Evolutionary conservation across 2,329 filamentous ascomycete species (phyloP).

Genomic region (Botryotinia globosa): DNA sequence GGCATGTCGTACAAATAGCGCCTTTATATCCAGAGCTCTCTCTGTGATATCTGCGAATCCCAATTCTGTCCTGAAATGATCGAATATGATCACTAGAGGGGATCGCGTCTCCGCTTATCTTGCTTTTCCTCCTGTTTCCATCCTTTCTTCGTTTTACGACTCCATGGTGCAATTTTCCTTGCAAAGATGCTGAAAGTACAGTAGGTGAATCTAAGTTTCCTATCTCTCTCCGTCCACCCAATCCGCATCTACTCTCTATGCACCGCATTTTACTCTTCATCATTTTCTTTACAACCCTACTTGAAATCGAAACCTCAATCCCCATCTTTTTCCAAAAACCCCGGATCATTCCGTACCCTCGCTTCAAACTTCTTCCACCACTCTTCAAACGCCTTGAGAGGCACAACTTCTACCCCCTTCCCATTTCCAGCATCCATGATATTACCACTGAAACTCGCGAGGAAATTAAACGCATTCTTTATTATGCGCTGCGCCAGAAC

Average conservation of each 20-base stretch:
- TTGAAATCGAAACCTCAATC: slow-evolving; percentile 23
- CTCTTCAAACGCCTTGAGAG: slow-evolving; percentile 90
- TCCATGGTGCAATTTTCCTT: background rate
- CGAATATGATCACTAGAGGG: background rate
- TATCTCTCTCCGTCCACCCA: background rate
- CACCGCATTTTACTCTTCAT: too few relatives aligned
- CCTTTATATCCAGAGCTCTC: background rate
- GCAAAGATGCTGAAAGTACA: background rate
- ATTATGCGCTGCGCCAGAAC: slow-evolving; percentile 90
- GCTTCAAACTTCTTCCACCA: slow-evolving; percentile 98
- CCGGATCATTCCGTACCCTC: slow-evolving; percentile 78
- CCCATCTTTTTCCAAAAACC: slow-evolving; percentile 70
- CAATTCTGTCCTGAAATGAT: background rate
- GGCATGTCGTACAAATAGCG: background rate
- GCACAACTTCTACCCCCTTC: slow-evolving; percentile 77
- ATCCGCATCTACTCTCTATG: background rate
- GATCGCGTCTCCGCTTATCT: background rate
- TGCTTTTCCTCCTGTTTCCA: background rate
- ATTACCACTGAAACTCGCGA: slow-evolving; percentile 77
- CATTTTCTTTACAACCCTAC: background rate
- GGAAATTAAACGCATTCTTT: slow-evolving; percentile 94
- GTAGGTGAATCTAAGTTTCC: background rate
- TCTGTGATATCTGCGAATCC: background rate
- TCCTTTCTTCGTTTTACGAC: background rate
- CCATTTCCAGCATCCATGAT: slow-evolving; percentile 33